phyloP scores from a whole-genome alignment of 2,329 filamentous ascomycete species.

The Talaromyces verruculosus region DNA sequence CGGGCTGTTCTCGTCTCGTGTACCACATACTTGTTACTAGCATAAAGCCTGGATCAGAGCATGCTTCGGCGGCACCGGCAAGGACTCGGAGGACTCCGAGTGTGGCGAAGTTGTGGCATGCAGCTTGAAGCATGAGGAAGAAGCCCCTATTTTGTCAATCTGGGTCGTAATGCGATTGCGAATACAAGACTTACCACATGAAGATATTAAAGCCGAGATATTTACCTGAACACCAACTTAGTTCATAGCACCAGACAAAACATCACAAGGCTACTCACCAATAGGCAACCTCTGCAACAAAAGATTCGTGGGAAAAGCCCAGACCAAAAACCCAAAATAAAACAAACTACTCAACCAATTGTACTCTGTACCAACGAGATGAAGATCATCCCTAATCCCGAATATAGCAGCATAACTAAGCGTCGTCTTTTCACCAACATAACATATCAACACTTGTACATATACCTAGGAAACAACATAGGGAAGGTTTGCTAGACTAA shows the following conservation, averaged over 20 bases:
- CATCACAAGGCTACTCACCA: slow-evolving; percentile 32
- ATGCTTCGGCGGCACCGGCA: slow-evolving; percentile 58
- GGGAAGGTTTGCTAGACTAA: slow-evolving; percentile 15
- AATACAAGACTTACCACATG: slow-evolving; percentile 44
- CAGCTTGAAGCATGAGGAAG: slow-evolving; percentile 55
- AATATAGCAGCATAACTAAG: slow-evolving; percentile 66
- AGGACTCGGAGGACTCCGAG: slow-evolving; percentile 59
- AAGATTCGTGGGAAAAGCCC: slow-evolving; percentile 57
- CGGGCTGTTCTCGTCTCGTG: slow-evolving; percentile 61
- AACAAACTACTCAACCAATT: slow-evolving; percentile 58
- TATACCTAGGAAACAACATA: no score
- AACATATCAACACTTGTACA: no score
- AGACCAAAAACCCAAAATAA: slow-evolving; percentile 57
- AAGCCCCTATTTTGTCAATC: slow-evolving; percentile 37
- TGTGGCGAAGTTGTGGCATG: slow-evolving; percentile 55
- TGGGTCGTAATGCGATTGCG: no score
- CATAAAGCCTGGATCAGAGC: slow-evolving; percentile 61
- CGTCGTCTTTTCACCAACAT: slow-evolving; percentile 43
- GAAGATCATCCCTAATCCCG: slow-evolving; percentile 59
- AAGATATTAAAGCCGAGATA: slow-evolving; percentile 60
- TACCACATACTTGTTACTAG: slow-evolving; percentile 67
- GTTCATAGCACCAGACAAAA: not conserved
- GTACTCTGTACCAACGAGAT: slow-evolving; percentile 59
- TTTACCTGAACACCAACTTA: slow-evolving; percentile 37
- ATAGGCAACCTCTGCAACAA: slow-evolving; percentile 55